Base-by-base conservation (phyloP, 257 asterid genomes). In the Fraxinus americana region DNA sequence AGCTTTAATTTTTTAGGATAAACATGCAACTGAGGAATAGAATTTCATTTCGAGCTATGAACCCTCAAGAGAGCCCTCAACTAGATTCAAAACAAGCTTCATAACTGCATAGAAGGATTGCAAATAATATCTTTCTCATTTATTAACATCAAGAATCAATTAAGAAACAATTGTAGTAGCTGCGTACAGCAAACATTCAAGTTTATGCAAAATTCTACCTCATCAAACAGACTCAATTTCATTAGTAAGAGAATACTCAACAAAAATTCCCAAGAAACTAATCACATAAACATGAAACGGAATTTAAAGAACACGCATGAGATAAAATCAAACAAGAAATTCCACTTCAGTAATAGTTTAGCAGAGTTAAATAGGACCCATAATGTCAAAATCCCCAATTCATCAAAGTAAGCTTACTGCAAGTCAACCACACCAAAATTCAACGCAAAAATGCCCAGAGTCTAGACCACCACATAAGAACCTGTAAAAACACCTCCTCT, bases 331-430 rank as follows among this genome's bases (percentile, higher is more conserved):
- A 79, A 29, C 25, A 74, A 79, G 50, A 69, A 63, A 61, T 25
- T 57, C 36, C 72, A 77, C 52, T 77, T 74, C 75, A 70, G 39
- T 39, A 59, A 30, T 19, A 80, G 30, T 36, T 36, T 30, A 80
- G 63, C 2, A 71, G 68, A 72, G 50, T n/a, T 13, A 6, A 81
- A 50, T 32, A 25, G 21, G 39, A 25, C 72, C 84, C 84, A 81
- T 66, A 81, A 61, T 76, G 36, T 57, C 77, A 45, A 65, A 76
- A 80, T 29, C 75, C 76, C 80, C 76, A 71, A 72, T 52, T 59
- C 67, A 79, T 23, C 41, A 75, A 78, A 61, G 8, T 29, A 61
- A 80, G 79, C 75, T 50, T 1, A 23, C 34, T 10, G 69, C 29
- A 23, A 61, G 77, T 65, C 68, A 78, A 72, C 77, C 52, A 45